Evolutionary conservation across 805 yeast species (phyloP), one percentile per base, ranked within the genome.

Genomic region (Barnettozyma populi): DNA sequence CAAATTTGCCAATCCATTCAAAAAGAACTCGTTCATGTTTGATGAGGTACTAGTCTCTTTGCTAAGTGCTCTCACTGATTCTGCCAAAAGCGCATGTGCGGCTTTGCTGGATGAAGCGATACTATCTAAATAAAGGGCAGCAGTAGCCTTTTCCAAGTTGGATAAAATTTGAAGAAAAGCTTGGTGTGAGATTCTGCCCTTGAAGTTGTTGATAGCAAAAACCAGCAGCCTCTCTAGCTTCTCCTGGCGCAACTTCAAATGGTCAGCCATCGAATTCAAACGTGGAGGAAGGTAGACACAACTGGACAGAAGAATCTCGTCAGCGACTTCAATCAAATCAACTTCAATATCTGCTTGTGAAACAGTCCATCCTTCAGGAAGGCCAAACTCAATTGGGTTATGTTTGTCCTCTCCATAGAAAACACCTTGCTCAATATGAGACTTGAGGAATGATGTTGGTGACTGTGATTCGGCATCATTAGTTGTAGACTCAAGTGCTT

Each of bases 391-490:
- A 18, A 81, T 60, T 7, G 83, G 82, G 49, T 71, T 77, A 18
- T 63, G 58, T 2, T 59, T 57, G 6, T 66, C 54, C 9, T 62
- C 65, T 2, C 79, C 74, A 52, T 79, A 86, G 57, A 82, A 84
- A 1, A 90, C 78, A 0, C 90, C 96, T 64, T 90, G 97, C 54
- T 85, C 94, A 20, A 92, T 78, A 56, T 83, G 90, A 0, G 88
- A 77, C 59, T 82, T 83, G 31, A 86, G 70, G 41, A 81, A 72
- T 4, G 71, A 53, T 5, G 49, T 51, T 5, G 52, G 29, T 5
- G 53, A 46, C n/a, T 57, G 44, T 25, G 60, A 54, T 56, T 52
- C 60, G 7, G 46, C 47, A 1, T 51, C 47, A 0, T 52, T 61
- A 3, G 57, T 62, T 5, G 51, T 55, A 5, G 55, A 49, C 5